Evolutionary conservation across 2,329 filamentous ascomycete genomes (phyloP).

Genomic region (Sporothrix pseudoabietina): DNA sequence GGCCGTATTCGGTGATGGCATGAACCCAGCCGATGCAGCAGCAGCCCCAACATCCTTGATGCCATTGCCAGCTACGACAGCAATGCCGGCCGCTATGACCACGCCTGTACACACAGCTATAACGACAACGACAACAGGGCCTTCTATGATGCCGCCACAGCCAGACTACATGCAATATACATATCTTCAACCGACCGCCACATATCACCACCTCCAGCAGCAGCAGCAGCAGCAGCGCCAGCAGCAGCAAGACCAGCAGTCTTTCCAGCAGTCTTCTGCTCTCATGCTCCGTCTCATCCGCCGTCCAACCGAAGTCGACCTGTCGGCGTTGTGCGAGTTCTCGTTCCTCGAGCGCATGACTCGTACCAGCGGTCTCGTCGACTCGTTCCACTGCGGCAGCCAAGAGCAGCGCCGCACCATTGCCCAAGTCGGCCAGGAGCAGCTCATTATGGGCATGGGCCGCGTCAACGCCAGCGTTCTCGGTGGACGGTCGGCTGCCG

Average conservation of each 20-base stretch:
- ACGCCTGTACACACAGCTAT: not conserved
- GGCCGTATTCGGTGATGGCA: not conserved
- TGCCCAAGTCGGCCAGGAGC: conserved; percentile 11
- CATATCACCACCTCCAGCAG: conserved; percentile 2
- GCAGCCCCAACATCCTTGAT: not conserved
- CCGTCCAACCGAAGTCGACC: conserved; percentile 21
- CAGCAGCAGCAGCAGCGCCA: conserved; percentile 11
- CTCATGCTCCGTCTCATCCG: conserved; percentile 24
- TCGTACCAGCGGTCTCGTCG: conserved; percentile 22
- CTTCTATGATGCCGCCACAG: not conserved
- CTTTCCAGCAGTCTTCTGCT: conserved; percentile 11
- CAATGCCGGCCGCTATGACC: not conserved
- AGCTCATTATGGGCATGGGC: not conserved
- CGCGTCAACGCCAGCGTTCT: not conserved
- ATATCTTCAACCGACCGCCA: not conserved
- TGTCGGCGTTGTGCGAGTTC: conserved; percentile 20
- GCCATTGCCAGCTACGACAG: not conserved
- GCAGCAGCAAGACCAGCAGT: not conserved
- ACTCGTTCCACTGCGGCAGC: conserved; percentile 24
- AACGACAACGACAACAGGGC: not conserved
- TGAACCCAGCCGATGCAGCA: not conserved
- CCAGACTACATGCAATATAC: not conserved
- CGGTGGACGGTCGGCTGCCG: not conserved
- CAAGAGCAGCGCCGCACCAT: conserved; percentile 15
- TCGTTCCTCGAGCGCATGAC: conserved; percentile 24